Base-by-base conservation (phyloP, 2,329 filamentous ascomycete genomes). In the Aureobasidium uvarum region DNA sequence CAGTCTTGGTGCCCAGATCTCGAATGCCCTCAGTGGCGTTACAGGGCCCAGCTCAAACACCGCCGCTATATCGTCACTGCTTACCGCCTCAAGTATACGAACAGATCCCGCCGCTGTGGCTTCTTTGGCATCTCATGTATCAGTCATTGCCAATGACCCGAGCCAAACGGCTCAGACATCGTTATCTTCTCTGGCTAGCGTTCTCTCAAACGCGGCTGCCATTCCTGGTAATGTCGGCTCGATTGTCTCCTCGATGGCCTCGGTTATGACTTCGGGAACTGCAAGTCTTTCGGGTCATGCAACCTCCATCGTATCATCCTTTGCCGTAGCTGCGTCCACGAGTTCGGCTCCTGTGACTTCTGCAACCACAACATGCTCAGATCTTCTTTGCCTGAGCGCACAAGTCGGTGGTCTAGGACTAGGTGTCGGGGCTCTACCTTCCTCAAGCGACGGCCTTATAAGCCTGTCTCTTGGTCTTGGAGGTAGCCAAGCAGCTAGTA, bases 351-450 rank as follows among this genome's bases (percentile, higher is more conserved):
- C 33, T 20, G 36, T 28, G 20, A 23, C 20, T 14, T 43, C 39
- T 14, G 11, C 39, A 13, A 58, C 54, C 6, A 25, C 52, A 18
- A 55, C 52, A n/a, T 58, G 54, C 50, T 46, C 28, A 41, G 50
- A 64, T 23, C 18, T 55, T 25, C 5, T 64, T 23, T 64, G 62
- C n/a, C 28, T 64, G 23, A 55, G 33, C 11, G 62, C 50, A 16
- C 46, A 48, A n/a, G 46, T 31, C 23, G 45, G 41, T 11, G 45
- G 59, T 6, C 23, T 63, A 18, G 25, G 23, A 23, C 20, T 63
- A 3, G 39, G 54, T 13, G 54, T 58, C 4, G 39, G 38, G 33
- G 38, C 23, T n/a, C 4, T 58, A 7, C 54, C 54, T 7, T 56
- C 38, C 3, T 58, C 54, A 11, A 55, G 52, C 18, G 54, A 25